Evolutionary conservation across 2,329 filamentous ascomycete genomes (phyloP).

Genomic region (Aspergillus sp.): DNA sequence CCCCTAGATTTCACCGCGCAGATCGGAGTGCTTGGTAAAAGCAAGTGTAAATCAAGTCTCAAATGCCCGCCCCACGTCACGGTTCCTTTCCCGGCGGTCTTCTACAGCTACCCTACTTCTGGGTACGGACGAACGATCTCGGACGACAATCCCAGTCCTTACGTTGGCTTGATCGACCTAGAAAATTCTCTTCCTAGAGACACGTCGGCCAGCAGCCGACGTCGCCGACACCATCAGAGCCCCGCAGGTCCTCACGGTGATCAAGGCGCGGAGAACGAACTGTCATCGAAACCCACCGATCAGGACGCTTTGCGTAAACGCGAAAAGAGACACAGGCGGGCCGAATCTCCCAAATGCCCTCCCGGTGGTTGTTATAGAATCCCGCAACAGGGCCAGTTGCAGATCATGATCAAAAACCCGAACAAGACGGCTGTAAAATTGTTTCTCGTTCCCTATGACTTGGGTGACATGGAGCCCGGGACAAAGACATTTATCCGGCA

Average conservation of each 20-base stretch:
- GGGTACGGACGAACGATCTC: conserved; percentile 61
- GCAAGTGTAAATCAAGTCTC: conserved; percentile 81
- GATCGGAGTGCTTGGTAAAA: conserved; percentile 87
- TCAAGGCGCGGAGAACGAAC: conserved; percentile 9
- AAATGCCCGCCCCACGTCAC: conserved; percentile 88
- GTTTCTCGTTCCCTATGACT: conserved; percentile 89
- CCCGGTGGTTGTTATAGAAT: conserved; percentile 91
- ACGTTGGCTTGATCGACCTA: conserved; percentile 89
- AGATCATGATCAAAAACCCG: conserved; percentile 96
- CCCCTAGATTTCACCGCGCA: conserved; percentile 91
- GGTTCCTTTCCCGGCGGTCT: conserved; percentile 88
- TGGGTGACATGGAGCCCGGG: conserved; percentile 86
- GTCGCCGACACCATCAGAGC: conserved; percentile 40
- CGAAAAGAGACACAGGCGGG: conserved; percentile 61
- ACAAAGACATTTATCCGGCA: conserved; percentile 97
- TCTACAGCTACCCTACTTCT: conserved; percentile 83
- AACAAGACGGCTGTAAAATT: conserved; percentile 98
- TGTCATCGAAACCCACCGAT: conserved; percentile 14
- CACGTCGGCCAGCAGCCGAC: conserved; percentile 37
- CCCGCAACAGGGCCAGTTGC: conserved; percentile 87
- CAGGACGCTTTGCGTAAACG: conserved; percentile 43
- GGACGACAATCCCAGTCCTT: conserved; percentile 89
- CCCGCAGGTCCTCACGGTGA: conserved; percentile 16
- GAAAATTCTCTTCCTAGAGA: conserved; percentile 70
- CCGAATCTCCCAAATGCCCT: conserved; percentile 64